Conservation (phyloP, 1,139 yeast genomes). For the Yamadazyma membranifaciens region DNA sequence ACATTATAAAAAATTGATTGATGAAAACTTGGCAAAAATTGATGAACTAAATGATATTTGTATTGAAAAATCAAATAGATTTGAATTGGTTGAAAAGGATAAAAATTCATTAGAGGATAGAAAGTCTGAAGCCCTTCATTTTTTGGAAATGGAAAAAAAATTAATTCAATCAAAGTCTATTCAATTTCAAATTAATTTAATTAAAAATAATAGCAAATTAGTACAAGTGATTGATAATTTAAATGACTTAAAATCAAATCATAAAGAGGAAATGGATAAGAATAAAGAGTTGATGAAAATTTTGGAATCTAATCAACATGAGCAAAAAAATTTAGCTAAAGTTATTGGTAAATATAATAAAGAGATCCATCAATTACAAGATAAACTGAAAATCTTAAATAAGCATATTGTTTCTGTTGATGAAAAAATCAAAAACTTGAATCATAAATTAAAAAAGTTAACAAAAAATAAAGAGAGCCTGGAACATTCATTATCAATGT, state of each 20-base stretch:
- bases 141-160: slow-evolving; percentile 63
- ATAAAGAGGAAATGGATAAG: slow-evolving; percentile 48
- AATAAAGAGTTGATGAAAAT: slow-evolving; percentile 42
- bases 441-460: slow-evolving; percentile 59
- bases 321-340: slow-evolving; percentile 34
- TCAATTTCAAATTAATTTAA: slow-evolving; percentile 54
- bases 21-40: slow-evolving; percentile 56
- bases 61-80: slow-evolving; percentile 75
- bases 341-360: slow-evolving; percentile 28
- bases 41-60: slow-evolving; percentile 77
- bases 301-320: slow-evolving; percentile 25
- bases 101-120: slow-evolving; percentile 65
- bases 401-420: slow-evolving; percentile 64
- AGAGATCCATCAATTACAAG: slow-evolving; percentile 34
- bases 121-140: slow-evolving; percentile 68
- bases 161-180: slow-evolving; percentile 55
- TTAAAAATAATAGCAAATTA: slow-evolving; percentile 39
- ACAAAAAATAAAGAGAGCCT: slow-evolving; percentile 46
- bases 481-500: slow-evolving; percentile 37
- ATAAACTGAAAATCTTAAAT: slow-evolving; percentile 40
- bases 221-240: slow-evolving; percentile 34
- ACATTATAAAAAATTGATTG: slow-evolving; percentile 74
- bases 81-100: slow-evolving; percentile 77
- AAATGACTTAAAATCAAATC: slow-evolving; percentile 38
- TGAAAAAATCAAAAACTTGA: slow-evolving; percentile 69